A percentile compares a stretch with the other conserved stretches of the same genome.
Conservation (phyloP, 257 asterid genomes). For the Nicotiana otophora region DNA sequence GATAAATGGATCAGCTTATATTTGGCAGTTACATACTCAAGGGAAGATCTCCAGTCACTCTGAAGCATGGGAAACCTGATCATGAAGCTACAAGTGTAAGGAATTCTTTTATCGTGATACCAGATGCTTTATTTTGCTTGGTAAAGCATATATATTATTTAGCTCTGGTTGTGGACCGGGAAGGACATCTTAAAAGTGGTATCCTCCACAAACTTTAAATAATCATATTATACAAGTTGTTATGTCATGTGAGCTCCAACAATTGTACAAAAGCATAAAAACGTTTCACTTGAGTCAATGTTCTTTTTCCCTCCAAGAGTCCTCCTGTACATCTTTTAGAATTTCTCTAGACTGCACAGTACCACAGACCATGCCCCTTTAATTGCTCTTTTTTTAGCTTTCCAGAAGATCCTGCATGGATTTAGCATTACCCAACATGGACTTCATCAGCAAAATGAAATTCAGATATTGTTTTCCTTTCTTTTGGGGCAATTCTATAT, state of each 20-base stretch:
- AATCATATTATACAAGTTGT: background rate
- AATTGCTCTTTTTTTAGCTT: conserved; percentile 3
- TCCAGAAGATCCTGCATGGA: background rate
- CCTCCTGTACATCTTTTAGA: background rate
- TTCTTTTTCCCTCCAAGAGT: background rate
- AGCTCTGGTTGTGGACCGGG: background rate
- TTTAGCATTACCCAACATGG: background rate
- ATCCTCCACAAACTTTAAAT: background rate
- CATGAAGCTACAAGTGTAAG: conserved; percentile 80
- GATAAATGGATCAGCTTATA: conserved; percentile 10
- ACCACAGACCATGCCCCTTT: background rate
- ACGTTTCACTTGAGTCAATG: background rate
- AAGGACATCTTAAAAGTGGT: background rate
- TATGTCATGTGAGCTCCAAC: background rate
- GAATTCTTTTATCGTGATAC: background rate
- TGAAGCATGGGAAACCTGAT: conserved; percentile 93
- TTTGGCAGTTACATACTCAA: conserved; percentile 64
- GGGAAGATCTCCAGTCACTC: conserved; percentile 89
- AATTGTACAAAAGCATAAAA: background rate
- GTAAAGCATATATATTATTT: background rate
- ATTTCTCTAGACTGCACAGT: background rate
- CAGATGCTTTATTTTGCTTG: background rate
- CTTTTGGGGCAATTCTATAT: background rate
- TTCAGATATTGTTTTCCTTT: background rate
- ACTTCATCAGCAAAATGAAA: conserved; percentile 2